Evolutionary conservation across 257 asterid species (phyloP).

Genomic region (Forsythia viridissima): DNA sequence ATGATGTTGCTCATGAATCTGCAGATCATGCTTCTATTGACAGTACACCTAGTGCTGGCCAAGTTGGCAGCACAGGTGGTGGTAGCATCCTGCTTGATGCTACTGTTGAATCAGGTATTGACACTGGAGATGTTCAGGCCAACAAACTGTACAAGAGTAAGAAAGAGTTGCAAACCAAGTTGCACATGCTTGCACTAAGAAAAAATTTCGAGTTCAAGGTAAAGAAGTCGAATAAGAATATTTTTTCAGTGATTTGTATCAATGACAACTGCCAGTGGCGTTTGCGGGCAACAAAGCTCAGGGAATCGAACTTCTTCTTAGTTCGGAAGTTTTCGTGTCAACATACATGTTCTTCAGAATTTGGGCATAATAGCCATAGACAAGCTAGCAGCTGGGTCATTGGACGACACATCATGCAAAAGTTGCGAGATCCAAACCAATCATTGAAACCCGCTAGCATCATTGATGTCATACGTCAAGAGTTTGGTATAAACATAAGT

Average conservation of each 20-base stretch:
- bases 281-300: slow-evolving; percentile 1
- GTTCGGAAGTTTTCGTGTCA: not conserved
- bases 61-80: not conserved
- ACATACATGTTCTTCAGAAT: slow-evolving; percentile 6
- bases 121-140: not conserved
- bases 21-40: slow-evolving; percentile 3
- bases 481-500: not conserved
- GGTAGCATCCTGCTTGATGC: not conserved
- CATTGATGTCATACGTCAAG: not conserved
- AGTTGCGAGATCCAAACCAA: not conserved
- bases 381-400: slow-evolving; percentile 1
- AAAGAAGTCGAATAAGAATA: slow-evolving; percentile 4
- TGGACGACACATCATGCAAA: not conserved
- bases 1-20: not conserved
- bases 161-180: slow-evolving; percentile 2
- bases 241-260: not conserved
- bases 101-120: slow-evolving; percentile 1
- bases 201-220: slow-evolving; percentile 3
- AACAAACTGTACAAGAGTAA: not conserved
- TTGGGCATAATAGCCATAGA: not conserved
- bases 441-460: slow-evolving; percentile 3
- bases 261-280: not conserved
- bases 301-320: not conserved
- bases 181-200: slow-evolving; percentile 5
- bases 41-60: not conserved